Base-by-base conservation (phyloP, 2,329 filamentous ascomycete genomes). In the Xylaria hypoxylon region DNA sequence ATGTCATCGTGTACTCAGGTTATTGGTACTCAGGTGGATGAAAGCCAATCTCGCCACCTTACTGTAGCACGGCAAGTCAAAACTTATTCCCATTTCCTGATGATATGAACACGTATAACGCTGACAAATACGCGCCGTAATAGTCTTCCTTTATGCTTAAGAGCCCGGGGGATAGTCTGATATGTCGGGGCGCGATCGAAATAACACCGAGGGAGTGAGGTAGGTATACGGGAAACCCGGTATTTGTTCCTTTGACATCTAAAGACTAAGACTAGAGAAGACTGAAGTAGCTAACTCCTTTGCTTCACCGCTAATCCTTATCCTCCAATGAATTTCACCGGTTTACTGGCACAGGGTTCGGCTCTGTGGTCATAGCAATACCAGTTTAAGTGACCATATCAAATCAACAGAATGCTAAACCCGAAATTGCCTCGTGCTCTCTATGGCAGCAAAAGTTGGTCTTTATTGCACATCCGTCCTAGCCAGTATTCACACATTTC, bases 61-160 rank as follows among this genome's bases (percentile, higher is more conserved):
- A 38, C 24, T n/a, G 52, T 26, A 38, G 38, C 19, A 35, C 33
- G 40, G 17, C 24, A 50, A 13, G 17, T 31, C 24, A 33, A 40
- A 40, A 48, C 17, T 56, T n/a, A n/a, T 31, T 11, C 15, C 45
- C 17, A n/a, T 38, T 22, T 22, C 42, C 28, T 42, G 26, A 53
- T 22, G 11, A 38, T 35, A 45, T 35, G 33, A 51, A 31, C 17
- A 28, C 24, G 24, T 44, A n/a, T 13, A 26, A 45, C n/a, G 52
- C 52, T 63, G 45, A 63, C 44, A 63, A 52, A 58, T 58, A 35
- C 42, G 22, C 45, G 10, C 52, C 35, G 17, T 51, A 33, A 33
- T 40, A 13, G 15, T 56, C 33, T 50, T 50, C 28, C 15, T 47
- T 11, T 22, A 33, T 17, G 8, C 48, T 24, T 45, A 22, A 19